Evolutionary conservation across 768 basidiomycete genomes (phyloP).

Genomic region (Botryobasidium botryosum): DNA sequence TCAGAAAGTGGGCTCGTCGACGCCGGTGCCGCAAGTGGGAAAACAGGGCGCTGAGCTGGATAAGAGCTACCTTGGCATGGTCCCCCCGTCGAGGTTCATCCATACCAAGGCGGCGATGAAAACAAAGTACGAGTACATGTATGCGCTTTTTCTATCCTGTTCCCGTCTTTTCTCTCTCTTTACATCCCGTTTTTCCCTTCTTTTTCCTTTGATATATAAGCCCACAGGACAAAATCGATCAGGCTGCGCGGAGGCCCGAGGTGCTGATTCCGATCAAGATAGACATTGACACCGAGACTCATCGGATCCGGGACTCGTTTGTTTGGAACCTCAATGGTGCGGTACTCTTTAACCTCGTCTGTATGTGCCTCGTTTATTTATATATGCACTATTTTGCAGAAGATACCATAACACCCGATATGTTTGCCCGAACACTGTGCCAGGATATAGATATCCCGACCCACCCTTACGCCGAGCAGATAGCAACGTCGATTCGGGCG

Average conservation of each 20-base stretch:
- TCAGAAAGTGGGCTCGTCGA: slow-evolving; percentile 27
- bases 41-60: slow-evolving; percentile 38
- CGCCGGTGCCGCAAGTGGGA: slow-evolving; percentile 21
- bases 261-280: slow-evolving; percentile 82
- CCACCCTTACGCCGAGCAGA: slow-evolving; percentile 50
- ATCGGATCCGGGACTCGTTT: slow-evolving; percentile 86
- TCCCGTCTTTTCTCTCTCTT: slow-evolving; percentile 22
- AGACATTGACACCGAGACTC: slow-evolving; percentile 84
- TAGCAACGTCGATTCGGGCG: slow-evolving; percentile 73
- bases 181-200: slow-evolving; percentile 5
- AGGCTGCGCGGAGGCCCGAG: slow-evolving; percentile 36
- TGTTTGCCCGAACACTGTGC: slow-evolving; percentile 78
- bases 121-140: slow-evolving; percentile 62
- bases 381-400: slow-evolving; percentile 21
- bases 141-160: no score
- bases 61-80: slow-evolving; percentile 77
- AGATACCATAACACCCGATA: slow-evolving; percentile 63
- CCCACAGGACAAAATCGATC: slow-evolving; percentile 42
- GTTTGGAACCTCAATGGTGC: slow-evolving; percentile 80
- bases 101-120: slow-evolving; percentile 36
- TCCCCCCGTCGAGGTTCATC: slow-evolving; percentile 69
- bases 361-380: neutral
- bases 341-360: neutral
- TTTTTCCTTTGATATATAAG: slow-evolving; percentile 19
- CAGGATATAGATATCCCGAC: slow-evolving; percentile 66